These are phyloP conservation scores for Cutaneotrichosporon sp. DNA, from an alignment of 1,284 basidiomycete species.

Conservation along the genomic window DNA sequence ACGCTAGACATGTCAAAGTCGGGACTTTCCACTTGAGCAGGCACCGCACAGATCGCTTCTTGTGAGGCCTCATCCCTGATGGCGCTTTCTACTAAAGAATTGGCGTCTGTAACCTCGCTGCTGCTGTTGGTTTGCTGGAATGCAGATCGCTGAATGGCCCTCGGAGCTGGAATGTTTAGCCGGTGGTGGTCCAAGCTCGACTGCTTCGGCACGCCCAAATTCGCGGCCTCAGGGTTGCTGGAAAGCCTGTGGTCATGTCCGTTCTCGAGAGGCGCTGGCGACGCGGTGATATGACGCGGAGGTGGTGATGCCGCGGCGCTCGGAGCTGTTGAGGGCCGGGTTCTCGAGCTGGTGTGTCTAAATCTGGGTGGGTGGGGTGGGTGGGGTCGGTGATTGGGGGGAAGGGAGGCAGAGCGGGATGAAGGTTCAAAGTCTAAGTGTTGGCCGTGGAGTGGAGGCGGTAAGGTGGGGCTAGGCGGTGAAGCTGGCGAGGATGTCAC, in stretches of 20 bases:
- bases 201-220: background rate
- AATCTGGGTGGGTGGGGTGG: background rate
- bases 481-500: background rate
- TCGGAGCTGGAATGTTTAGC: background rate
- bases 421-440: background rate
- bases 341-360: background rate
- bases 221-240: background rate
- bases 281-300: background rate
- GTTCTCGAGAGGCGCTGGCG: background rate
- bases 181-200: background rate
- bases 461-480: background rate
- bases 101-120: background rate
- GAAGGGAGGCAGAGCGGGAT: background rate
- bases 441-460: background rate
- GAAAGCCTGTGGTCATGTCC: background rate
- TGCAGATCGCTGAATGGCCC: background rate
- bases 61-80: background rate
- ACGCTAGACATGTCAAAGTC: background rate
- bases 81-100: background rate
- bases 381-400: background rate
- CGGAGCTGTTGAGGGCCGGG: background rate
- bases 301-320: background rate
- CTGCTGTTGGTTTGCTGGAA: background rate
- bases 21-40: no score
- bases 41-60: no score